Conservation (phyloP, 139 green algal genomes). For the Penium margaritaceum region DNA sequence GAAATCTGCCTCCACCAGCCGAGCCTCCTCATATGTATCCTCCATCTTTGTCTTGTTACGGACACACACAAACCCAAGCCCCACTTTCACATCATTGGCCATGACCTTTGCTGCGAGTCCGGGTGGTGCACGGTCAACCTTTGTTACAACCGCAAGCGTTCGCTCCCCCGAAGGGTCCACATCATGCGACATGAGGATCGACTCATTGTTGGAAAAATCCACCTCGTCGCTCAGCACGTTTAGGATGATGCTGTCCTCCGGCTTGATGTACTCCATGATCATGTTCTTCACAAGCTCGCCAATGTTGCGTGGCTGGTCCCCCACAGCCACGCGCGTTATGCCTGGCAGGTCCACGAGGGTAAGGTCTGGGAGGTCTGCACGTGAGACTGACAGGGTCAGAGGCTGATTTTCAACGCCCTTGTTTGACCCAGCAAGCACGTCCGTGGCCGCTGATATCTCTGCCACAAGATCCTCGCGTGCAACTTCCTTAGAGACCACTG, state of each 20-base stretch:
- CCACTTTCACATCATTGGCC: conserved; percentile 20
- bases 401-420: conserved; percentile 14
- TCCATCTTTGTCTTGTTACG: conserved; percentile 7
- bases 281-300: conserved; percentile 43
- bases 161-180: conserved; percentile 23
- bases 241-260: conserved; percentile 35
- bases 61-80: conserved; percentile 29
- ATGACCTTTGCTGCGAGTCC: conserved; percentile 26
- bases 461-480: not conserved
- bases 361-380: conserved; percentile 54
- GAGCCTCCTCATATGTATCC: conserved; percentile 19
- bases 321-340: conserved; percentile 82
- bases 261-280: conserved; percentile 47
- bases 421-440: not conserved
- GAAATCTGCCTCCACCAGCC: conserved; percentile 8
- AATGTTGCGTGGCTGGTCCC: conserved; percentile 86
- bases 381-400: conserved; percentile 13
- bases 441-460: conserved; percentile 12
- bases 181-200: conserved; percentile 35
- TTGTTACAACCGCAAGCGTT: conserved; percentile 36
- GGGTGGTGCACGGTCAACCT: conserved; percentile 26
- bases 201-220: conserved; percentile 38
- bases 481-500: conserved; percentile 12
- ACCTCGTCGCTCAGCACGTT: conserved; percentile 29
- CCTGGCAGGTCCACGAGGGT: conserved; percentile 91